A percentile compares a stretch with the other conserved stretches of the same genome.
phyloP scores from a whole-genome alignment of 1,139 yeast species.

The Scheffersomyces stambukii region DNA sequence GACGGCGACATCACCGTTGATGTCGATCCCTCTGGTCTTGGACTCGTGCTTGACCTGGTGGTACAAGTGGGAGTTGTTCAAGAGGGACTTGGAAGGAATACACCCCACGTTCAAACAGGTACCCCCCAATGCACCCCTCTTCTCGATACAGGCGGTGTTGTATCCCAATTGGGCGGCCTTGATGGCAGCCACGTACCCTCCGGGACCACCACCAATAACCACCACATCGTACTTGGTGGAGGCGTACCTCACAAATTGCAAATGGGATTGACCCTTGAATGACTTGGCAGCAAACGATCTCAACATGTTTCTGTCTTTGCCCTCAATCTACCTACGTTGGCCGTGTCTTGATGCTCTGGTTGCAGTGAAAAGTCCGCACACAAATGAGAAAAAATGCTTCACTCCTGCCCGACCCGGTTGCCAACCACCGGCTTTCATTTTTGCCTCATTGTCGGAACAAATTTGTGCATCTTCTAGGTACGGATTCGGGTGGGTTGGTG shows the following conservation, averaged over 20 bases:
- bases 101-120: constrained; percentile 98
- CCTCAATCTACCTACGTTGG: no score
- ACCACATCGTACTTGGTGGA: constrained; percentile 76
- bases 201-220: constrained; percentile 99
- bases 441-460: no score
- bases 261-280: constrained; percentile 5
- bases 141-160: constrained; percentile 94
- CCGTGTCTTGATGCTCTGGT: no score
- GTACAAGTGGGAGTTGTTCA: constrained; percentile 91
- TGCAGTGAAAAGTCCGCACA: no score
- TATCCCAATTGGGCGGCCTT: constrained; percentile 96
- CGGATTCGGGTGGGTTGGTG: no score
- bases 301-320: constrained; percentile 12
- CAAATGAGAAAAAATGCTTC: no score
- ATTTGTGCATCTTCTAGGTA: no score
- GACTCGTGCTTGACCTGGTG: constrained; percentile 89
- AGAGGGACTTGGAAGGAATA: constrained; percentile 93
- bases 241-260: constrained; percentile 35
- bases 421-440: no score
- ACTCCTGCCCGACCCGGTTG: no score
- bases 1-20: constrained; percentile 63
- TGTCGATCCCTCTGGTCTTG: constrained; percentile 84
- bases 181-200: constrained; percentile 98
- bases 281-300: constrained; percentile 10
- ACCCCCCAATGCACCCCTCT: constrained; percentile 95